phyloP scores from a whole-genome alignment of 768 basidiomycete species.

The Mycena floridula region DNA sequence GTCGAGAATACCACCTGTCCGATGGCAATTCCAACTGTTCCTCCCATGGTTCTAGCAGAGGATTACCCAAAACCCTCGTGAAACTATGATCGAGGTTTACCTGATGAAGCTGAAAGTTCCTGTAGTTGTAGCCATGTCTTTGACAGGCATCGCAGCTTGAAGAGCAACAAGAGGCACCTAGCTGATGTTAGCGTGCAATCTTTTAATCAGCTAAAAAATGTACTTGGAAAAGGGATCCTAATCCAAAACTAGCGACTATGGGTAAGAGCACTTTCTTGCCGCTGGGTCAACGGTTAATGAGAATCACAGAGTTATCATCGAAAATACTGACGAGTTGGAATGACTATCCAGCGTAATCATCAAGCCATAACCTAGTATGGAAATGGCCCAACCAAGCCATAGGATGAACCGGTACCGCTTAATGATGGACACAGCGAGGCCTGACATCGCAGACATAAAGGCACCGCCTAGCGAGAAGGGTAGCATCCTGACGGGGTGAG shows the following conservation, averaged over 20 bases:
- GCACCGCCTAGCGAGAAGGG: constrained; percentile 63
- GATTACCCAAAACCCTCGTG: background rate
- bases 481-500: constrained; percentile 49
- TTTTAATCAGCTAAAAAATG: background rate
- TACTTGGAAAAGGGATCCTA: background rate
- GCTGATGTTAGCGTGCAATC: constrained; percentile 8
- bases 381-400: constrained; percentile 54
- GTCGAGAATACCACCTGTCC: constrained; percentile 68
- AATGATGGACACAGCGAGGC: constrained; percentile 49
- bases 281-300: constrained; percentile 12
- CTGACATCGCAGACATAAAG: constrained; percentile 46
- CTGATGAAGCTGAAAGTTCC: constrained; percentile 65
- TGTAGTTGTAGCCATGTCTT: constrained; percentile 82
- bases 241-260: background rate
- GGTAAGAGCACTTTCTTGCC: constrained; percentile 16
- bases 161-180: constrained; percentile 57
- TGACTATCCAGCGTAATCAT: constrained; percentile 61
- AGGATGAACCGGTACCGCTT: constrained; percentile 57
- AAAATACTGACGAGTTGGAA: constrained; percentile 28
- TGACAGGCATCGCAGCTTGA: constrained; percentile 84
- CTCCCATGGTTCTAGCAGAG: constrained; percentile 53
- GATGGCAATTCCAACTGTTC: constrained; percentile 69
- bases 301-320: background rate
- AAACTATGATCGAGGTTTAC: constrained; percentile 23
- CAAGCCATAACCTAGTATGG: constrained; percentile 63